These are phyloP conservation scores for Pseudoscleropodium purum DNA, from an alignment of 225 moss, liverwort and hornwort genomes.

Conservation along the genomic window DNA sequence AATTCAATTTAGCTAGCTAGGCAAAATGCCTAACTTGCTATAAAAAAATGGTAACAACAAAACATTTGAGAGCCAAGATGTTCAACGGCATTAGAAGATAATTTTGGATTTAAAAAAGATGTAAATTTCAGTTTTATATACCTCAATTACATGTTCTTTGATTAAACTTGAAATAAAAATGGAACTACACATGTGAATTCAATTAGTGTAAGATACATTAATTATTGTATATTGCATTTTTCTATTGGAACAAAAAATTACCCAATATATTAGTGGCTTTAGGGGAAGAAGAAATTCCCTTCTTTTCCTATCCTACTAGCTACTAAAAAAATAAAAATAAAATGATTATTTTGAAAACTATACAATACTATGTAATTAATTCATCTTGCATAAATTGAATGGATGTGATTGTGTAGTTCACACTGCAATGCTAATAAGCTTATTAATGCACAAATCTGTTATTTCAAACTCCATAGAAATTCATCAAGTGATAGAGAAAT, in stretches of 20 bases:
- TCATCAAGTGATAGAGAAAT: background rate
- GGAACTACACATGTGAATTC: background rate
- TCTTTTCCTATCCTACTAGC: background rate
- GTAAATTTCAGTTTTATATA: background rate
- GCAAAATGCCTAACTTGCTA: background rate
- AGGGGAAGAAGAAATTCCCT: background rate
- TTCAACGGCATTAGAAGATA: fast-evolving
- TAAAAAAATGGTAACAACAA: background rate
- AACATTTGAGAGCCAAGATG: background rate
- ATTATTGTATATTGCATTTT: background rate
- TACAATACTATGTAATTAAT: background rate
- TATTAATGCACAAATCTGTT: background rate
- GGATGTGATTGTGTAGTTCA: background rate
- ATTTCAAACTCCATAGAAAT: background rate
- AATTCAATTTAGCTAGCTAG: background rate
- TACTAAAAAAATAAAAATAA: background rate
- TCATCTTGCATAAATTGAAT: background rate
- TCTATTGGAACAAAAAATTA: background rate
- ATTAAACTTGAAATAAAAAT: background rate
- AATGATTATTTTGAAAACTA: fast-evolving
- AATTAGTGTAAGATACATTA: background rate
- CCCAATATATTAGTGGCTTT: background rate
- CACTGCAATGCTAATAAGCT: background rate
- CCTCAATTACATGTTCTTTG: background rate
- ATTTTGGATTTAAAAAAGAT: background rate